Conservation (phyloP, 2,329 filamentous ascomycete genomes). For the Aspergillus ustus region DNA sequence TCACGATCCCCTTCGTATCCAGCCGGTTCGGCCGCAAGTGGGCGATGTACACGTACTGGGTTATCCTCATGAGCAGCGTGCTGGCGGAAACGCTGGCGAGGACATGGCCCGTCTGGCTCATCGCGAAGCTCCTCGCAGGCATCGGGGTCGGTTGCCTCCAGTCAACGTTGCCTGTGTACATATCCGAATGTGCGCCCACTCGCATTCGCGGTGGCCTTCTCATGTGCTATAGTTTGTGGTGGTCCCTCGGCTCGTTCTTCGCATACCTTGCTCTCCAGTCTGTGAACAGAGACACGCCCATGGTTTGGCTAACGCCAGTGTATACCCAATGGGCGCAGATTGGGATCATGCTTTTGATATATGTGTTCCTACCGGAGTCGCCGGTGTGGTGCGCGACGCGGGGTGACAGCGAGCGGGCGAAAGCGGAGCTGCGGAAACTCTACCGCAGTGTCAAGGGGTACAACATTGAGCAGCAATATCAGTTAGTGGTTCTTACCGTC, state of each 20-base stretch:
- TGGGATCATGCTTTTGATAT: conserved; percentile 14
- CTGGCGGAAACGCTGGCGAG: conserved; percentile 8
- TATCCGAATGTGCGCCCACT: conserved; percentile 10
- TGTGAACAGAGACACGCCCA: conserved; percentile 1
- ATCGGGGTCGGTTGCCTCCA: conserved; percentile 15
- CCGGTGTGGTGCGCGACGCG: conserved; percentile 12
- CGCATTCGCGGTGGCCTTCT: conserved; percentile 17
- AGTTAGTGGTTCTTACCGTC: background rate
- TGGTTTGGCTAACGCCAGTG: background rate
- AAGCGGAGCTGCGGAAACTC: conserved; percentile 3
- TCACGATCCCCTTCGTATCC: conserved; percentile 15
- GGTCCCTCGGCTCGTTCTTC: conserved; percentile 17
- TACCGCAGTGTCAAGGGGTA: conserved; percentile 7
- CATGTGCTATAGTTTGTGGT: conserved; percentile 21
- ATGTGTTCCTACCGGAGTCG: conserved; percentile 4
- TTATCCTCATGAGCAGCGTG: conserved; percentile 10
- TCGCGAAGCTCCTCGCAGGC: conserved; percentile 13
- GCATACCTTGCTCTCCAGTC: conserved; percentile 16
- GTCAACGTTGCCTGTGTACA: conserved; percentile 9
- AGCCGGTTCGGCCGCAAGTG: conserved; percentile 17
- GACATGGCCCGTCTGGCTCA: conserved; percentile 11
- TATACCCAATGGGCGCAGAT: conserved; percentile 17
- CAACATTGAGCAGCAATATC: conserved; percentile 12
- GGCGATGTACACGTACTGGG: conserved; percentile 16
- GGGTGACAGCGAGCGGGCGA: conserved; percentile 6